These are phyloP conservation scores for Mollisiaceae sp. DNA, from an alignment of 2,329 filamentous ascomycete species.

Conservation along the genomic window DNA sequence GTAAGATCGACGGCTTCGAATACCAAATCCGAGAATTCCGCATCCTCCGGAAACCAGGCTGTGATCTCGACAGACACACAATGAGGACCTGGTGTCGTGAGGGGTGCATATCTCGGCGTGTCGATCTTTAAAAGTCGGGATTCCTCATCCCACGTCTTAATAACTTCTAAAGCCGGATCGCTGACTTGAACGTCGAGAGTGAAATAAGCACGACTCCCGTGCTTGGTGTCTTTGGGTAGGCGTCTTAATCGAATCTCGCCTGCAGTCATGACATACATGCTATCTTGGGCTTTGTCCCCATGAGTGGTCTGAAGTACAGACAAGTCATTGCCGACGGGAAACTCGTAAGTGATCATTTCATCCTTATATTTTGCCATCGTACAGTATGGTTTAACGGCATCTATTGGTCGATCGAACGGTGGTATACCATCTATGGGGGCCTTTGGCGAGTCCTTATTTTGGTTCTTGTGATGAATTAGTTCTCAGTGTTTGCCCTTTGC, in stretches of 20 bases:
- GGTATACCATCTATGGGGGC: background rate
- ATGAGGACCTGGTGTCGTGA: conserved; percentile 20
- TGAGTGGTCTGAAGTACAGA: conserved; percentile 33
- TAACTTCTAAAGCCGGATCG: conserved; percentile 30
- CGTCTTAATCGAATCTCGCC: conserved; percentile 37
- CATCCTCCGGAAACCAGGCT: conserved; percentile 41
- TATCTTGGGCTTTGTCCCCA: conserved; percentile 22
- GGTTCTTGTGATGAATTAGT: background rate
- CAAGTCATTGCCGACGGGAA: conserved; percentile 31
- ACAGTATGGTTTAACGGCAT: conserved; percentile 33
- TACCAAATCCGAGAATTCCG: conserved; percentile 30
- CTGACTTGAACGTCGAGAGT: conserved; percentile 36
- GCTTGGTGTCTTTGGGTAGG: conserved; percentile 28
- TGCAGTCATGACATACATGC: conserved; percentile 25
- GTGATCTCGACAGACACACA: conserved; percentile 41
- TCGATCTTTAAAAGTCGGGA: conserved; percentile 33
- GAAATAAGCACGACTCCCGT: conserved; percentile 30
- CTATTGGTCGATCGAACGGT: conserved; percentile 24
- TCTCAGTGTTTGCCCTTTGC: background rate
- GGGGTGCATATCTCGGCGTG: conserved; percentile 34
- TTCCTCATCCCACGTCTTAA: conserved; percentile 32
- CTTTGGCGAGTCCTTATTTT: background rate
- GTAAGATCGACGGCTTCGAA: conserved; percentile 34
- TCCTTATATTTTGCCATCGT: conserved; percentile 26
- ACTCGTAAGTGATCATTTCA: conserved; percentile 31